Percentiles rank a stretch among this genome's conserved stretches.
Conservation (phyloP, 2,329 filamentous ascomycete species). For the Clarireedia sp. region DNA sequence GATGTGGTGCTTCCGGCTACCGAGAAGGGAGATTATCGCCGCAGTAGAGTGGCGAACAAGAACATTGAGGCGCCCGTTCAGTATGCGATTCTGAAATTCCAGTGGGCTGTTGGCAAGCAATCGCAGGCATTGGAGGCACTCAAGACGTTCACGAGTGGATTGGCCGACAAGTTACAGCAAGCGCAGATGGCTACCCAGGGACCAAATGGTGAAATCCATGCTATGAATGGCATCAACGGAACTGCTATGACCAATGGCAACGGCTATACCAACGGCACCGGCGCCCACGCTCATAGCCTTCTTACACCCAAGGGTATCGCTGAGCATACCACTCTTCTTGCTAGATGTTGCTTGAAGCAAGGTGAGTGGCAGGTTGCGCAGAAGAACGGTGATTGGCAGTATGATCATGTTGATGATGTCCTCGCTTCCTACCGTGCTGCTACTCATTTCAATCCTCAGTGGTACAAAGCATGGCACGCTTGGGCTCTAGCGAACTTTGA, state of each 20-base stretch:
- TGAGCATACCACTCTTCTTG: constrained; percentile 65
- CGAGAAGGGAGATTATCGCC: constrained; percentile 17
- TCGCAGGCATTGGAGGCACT: constrained; percentile 51
- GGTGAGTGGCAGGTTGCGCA: constrained; percentile 91
- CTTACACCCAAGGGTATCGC: constrained; percentile 38
- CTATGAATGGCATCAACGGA: constrained; percentile 29
- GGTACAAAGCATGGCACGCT: constrained; percentile 99
- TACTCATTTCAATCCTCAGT: constrained; percentile 86
- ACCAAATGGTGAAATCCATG: constrained; percentile 28
- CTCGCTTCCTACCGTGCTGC: constrained; percentile 85
- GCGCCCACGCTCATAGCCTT: constrained; percentile 30
- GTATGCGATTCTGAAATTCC: constrained; percentile 95
- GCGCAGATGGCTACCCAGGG: constrained; percentile 24
- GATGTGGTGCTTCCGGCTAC: constrained; percentile 48
- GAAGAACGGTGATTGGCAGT: constrained; percentile 82
- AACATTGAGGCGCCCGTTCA: constrained; percentile 61
- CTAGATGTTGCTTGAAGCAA: constrained; percentile 92
- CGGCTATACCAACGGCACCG: constrained; percentile 27
- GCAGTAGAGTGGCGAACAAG: constrained; percentile 12
- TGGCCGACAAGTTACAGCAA: constrained; percentile 33
- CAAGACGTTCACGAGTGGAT: constrained; percentile 52
- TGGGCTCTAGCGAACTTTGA: constrained; percentile 99
- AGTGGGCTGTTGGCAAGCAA: constrained; percentile 80
- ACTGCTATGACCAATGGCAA: constrained; percentile 38
- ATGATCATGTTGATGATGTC: constrained; percentile 79